phyloP scores from a whole-genome alignment of 148 eudicot genomes.

The Cornus florida region DNA sequence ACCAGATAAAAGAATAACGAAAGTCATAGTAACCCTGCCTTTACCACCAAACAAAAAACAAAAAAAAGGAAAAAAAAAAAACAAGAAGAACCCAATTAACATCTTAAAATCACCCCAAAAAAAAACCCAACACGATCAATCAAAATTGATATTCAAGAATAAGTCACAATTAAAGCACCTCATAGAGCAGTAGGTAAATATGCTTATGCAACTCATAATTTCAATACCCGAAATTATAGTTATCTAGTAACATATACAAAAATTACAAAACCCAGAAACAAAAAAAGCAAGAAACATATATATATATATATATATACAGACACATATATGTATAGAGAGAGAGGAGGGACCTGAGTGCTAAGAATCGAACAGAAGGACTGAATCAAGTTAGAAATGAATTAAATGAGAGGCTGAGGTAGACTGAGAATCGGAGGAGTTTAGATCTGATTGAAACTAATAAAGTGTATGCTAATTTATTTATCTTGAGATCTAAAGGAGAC shows the following conservation, averaged over 20 bases:
- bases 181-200: not conserved
- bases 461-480: not conserved
- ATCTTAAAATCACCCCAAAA: not conserved
- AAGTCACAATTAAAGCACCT: not conserved
- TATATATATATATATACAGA: not conserved
- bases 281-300: not conserved
- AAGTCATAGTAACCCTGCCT: too few species aligned
- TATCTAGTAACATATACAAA: not conserved
- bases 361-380: not conserved
- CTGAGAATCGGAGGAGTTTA: not conserved
- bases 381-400: not conserved
- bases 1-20: too few species aligned
- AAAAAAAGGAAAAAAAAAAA: not conserved
- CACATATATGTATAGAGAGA: not conserved
- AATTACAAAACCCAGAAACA: not conserved
- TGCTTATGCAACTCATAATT: not conserved
- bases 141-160: not conserved
- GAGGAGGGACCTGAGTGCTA: not conserved
- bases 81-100: not conserved
- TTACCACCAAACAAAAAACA: too few species aligned
- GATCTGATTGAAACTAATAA: not conserved
- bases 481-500: not conserved
- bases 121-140: not conserved
- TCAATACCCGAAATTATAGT: not conserved
- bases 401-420: not conserved